Evolutionary conservation across 2,329 filamentous ascomycete species (phyloP), one percentile per base, ranked within the genome.

Genomic region (Colletotrichum tanaceti): DNA sequence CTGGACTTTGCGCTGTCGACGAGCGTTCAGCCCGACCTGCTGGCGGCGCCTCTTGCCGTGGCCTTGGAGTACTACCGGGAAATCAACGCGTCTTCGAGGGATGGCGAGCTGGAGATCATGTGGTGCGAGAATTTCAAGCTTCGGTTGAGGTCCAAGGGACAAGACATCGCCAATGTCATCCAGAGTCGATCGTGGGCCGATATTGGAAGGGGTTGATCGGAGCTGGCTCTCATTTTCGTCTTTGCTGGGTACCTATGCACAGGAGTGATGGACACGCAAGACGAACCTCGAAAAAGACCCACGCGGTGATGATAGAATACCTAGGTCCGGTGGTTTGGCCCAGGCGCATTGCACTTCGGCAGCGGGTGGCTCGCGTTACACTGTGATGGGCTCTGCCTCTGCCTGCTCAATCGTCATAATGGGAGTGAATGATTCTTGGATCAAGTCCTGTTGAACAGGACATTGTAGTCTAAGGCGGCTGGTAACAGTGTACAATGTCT

Each of bases 71-170:
- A 83, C 43, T 86, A 82, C 71, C 75, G 75, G 28, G 78, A 78
- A 7, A 76, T 82, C 54, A 78, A 80, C 60, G 73, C 76, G 9
- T 72, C 75, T 7, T 78, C 78, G 3, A 79, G 80, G 52, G 81
- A 83, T 35, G 82, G 80, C 4, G 71, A 81, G 32, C 73, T 84
- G 38, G 84, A 86, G 74, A 71, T 83, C 14, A 73, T 84, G 68
- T 86, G 84, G 84, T 80, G 85, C 46, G 81, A 83, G 9, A 77
- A 73, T 2, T 86, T 86, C 70, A 77, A 79, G 49, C 73, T 72
- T 35, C 75, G 81, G 11, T 66, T 86, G 65, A 63, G 72, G 38
- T 74, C 72, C 5, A 83, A 81, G 70, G 82, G 82, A 0, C 79
- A 83, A 67, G 76, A 80, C 39, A 75, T 86, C 10, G 76, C 78